A percentile compares a stretch with the other conserved stretches of the same genome.
Conservation (phyloP, 768 basidiomycete species). For the Russula ochroleuca region DNA sequence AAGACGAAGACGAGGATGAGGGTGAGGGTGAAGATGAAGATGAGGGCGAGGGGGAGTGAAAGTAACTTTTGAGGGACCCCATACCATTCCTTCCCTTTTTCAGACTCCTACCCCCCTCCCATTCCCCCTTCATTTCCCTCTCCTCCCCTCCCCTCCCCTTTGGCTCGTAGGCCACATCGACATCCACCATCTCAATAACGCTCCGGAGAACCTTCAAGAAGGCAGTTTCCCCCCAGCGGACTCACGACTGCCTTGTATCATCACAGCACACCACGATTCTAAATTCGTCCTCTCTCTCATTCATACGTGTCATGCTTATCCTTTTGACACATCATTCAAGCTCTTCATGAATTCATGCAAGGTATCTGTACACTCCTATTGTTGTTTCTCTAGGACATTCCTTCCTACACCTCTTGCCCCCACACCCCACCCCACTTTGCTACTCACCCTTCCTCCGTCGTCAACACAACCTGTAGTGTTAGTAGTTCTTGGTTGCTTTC, state of each 20-base stretch:
- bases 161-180: not conserved
- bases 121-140: too few species aligned
- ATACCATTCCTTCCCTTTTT: not conserved
- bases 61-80: not conserved
- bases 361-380: not conserved
- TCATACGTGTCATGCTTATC: not conserved
- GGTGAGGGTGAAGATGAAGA: not conserved
- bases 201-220: not conserved
- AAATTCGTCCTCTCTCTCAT: not conserved
- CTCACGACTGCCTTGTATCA: not conserved
- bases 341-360: not conserved
- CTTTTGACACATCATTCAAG: not conserved
- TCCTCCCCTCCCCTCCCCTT: not conserved
- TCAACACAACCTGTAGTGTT: conserved; percentile 16
- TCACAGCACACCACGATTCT: not conserved
- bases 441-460: not conserved
- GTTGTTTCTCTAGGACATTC: not conserved
- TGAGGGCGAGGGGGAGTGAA: not conserved
- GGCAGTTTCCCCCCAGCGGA: not conserved
- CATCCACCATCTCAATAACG: not conserved
- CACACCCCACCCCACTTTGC: not conserved
- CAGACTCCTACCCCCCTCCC: not conserved
- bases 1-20: not conserved
- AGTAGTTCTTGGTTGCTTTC: conserved; percentile 5
- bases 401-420: not conserved